These are phyloP conservation scores for Fusarium brachygibbosum DNA, from an alignment of 2,329 filamentous ascomycete species.

Conservation along the genomic window DNA sequence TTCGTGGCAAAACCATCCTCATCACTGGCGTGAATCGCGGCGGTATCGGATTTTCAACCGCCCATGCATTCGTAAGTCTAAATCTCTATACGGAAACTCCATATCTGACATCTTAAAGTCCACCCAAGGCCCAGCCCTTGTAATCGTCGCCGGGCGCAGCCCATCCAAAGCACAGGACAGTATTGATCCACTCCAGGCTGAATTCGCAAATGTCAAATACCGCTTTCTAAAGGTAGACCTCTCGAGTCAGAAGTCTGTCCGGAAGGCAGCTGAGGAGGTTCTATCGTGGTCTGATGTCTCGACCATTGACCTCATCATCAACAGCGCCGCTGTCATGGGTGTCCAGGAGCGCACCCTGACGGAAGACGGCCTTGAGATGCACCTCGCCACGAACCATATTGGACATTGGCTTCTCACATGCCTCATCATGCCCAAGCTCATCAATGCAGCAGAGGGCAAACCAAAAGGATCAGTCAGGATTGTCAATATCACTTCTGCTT, in stretches of 20 bases:
- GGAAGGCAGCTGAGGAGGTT: background rate
- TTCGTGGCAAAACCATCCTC: background rate
- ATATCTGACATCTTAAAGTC: background rate
- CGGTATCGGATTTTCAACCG: conserved; percentile 12
- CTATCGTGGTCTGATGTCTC: background rate
- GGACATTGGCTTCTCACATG: conserved; percentile 17
- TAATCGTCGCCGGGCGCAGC: background rate
- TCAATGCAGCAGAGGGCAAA: background rate
- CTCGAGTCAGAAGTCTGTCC: background rate
- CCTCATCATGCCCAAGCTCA: conserved; percentile 15
- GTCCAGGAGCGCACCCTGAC: background rate
- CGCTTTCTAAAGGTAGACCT: conserved; percentile 8
- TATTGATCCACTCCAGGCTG: background rate
- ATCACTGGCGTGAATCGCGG: conserved; percentile 6
- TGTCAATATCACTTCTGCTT: conserved; percentile 8
- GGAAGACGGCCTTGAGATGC: conserved; percentile 9
- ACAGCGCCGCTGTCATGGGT: conserved; percentile 16
- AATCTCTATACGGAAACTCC: rapidly evolving
- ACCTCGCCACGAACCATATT: conserved; percentile 18
- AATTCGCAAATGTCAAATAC: conserved; percentile 1
- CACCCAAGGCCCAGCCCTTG: background rate
- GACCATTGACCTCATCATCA: background rate
- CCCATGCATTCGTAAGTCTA: background rate
- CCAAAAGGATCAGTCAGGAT: conserved; percentile 9
- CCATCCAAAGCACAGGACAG: background rate